These are phyloP conservation scores for Boletus speciosus DNA, from an alignment of 768 basidiomycete genomes.

Conservation along the genomic window DNA sequence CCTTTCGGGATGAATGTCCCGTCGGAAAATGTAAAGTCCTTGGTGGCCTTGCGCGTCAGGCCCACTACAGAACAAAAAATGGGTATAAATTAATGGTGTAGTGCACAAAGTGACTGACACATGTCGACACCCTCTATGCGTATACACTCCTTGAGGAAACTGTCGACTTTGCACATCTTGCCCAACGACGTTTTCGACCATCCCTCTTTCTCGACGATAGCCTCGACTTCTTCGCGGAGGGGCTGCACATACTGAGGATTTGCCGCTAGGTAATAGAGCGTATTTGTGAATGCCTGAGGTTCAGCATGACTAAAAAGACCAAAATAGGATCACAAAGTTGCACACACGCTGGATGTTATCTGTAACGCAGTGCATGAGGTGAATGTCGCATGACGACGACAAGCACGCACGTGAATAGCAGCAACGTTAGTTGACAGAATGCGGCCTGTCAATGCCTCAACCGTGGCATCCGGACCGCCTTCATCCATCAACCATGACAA, in stretches of 20 bases:
- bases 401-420: slow-evolving; percentile 21
- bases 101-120: neutral
- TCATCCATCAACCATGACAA: slow-evolving; percentile 13
- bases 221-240: slow-evolving; percentile 36
- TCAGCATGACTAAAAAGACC: neutral
- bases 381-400: neutral
- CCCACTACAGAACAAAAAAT: slow-evolving; percentile 12
- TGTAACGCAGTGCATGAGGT: neutral
- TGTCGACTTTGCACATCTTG: slow-evolving; percentile 35
- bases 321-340: too few relatives aligned
- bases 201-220: neutral
- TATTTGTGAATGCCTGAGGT: neutral
- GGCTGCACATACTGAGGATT: slow-evolving; percentile 8
- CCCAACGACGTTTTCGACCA: slow-evolving; percentile 8
- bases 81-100: neutral
- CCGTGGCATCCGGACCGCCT: neutral
- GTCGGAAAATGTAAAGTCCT: slow-evolving; percentile 34
- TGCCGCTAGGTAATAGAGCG: neutral
- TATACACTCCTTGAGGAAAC: slow-evolving; percentile 36
- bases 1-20: slow-evolving; percentile 34
- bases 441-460: slow-evolving; percentile 9
- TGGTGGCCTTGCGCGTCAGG: slow-evolving; percentile 30
- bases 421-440: slow-evolving; percentile 12
- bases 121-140: slow-evolving; percentile 24
- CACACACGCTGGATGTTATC: neutral